A percentile compares a stretch with the other conserved stretches of the same genome.
These are phyloP conservation scores for Syzygium malaccense DNA, from an alignment of 441 rosid species.

Conservation along the genomic window DNA sequence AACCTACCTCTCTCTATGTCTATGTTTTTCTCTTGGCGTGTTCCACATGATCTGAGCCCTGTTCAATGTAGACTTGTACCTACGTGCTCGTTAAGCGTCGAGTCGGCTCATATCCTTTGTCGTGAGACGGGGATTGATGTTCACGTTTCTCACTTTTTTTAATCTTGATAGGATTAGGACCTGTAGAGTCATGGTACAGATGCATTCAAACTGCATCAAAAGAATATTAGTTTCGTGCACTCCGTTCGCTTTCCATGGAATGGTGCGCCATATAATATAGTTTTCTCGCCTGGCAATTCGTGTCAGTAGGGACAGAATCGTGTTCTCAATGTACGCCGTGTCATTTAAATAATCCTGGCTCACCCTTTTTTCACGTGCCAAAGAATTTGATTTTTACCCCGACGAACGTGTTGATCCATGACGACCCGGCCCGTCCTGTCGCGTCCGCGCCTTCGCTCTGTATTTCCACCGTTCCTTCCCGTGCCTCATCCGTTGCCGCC, in stretches of 20 bases:
- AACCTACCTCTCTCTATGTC: background rate
- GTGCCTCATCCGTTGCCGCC: rapidly evolving
- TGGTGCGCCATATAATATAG: background rate
- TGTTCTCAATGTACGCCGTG: too few relatives aligned
- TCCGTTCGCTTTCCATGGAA: background rate
- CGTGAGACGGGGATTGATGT: background rate
- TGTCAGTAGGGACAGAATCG: background rate
- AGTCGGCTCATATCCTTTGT: background rate
- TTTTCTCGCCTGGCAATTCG: background rate
- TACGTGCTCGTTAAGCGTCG: background rate
- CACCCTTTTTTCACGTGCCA: background rate
- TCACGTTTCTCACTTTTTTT: background rate
- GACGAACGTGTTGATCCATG: too few relatives aligned
- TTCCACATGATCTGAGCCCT: background rate
- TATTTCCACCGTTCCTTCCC: background rate
- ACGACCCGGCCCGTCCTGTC: background rate
- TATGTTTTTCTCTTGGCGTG: background rate
- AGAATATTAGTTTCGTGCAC: background rate
- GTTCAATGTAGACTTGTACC: background rate
- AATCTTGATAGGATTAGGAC: background rate
- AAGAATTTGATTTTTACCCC: background rate
- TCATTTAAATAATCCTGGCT: background rate
- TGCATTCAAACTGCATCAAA: background rate
- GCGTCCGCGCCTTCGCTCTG: rapidly evolving
- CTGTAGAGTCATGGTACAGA: background rate